Base-by-base conservation (phyloP, 148 eudicot species). In the Dysphania ambrosioides region DNA sequence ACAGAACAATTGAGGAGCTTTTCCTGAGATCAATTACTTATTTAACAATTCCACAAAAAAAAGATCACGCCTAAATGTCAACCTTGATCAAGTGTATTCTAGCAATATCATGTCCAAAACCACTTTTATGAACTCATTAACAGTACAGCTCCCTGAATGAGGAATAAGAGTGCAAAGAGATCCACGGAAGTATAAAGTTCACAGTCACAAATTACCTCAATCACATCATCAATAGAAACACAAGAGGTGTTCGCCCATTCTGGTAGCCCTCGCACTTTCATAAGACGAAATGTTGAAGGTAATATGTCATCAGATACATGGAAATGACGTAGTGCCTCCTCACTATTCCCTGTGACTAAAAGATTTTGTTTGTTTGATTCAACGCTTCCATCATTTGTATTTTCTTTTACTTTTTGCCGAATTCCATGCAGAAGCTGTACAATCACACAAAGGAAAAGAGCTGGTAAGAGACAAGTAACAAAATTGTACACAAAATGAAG, bases 201-300 rank as follows among this genome's bases (percentile, higher is more conserved):
- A 9, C 38, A 63, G 40, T 42, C 23, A 15, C n/a, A 75, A 68
- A 15, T 42, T 75, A 91, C 98, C 96, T 90, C 77, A 79, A 94
- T 83, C 55, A 91, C 92, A 84, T 88, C 91, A n/a, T 78, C 79
- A 59, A 94, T 82, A 32, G 97, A 90, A 68, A 88, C 96, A 78
- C 89, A 85, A 42, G 90, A 86, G 30, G 96, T 88, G 75, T 92
- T 92, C 32, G 96, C 88, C 97, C 96, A 90, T 59, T 81, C 67
- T 19, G 96, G 97, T 65, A 94, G 89, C 74, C 87, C 93, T 84
- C 77, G 78, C 66, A 90, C 98, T 78, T 80, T 81, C 87, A 94
- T 65, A 66, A 94, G 92, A 36, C 92, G 90, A 75, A 94, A 94
- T 57, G 92, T 88, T 57, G 32, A 81, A 63, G 96, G 85, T 60